Conservation (phyloP, 257 asterid species). For the Plantago elongata region DNA sequence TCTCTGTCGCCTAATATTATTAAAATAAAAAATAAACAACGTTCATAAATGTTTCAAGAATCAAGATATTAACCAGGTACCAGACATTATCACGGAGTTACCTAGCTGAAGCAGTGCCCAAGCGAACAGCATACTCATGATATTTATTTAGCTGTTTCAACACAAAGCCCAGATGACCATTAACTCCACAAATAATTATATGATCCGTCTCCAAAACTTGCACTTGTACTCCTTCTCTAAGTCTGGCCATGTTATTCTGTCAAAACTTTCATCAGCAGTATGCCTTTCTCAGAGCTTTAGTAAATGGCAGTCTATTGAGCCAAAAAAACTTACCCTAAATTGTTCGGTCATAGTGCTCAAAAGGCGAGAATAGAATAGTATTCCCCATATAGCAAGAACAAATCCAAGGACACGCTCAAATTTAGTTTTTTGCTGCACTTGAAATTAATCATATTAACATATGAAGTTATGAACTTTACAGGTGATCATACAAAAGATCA, state of each 20-base stretch:
- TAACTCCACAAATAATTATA: conserved; percentile 84
- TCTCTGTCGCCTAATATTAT: conserved; percentile 70
- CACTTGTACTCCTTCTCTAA: conserved; percentile 95
- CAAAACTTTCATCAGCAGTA: conserved; percentile 31
- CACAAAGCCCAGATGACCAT: conserved; percentile 72
- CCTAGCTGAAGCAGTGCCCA: conserved; percentile 96
- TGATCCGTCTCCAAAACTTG: conserved; percentile 93
- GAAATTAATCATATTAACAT: conserved; percentile 28
- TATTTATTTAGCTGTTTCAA: conserved; percentile 90
- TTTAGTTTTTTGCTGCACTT: conserved; percentile 93
- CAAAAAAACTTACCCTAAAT: conserved; percentile 64
- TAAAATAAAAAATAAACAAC: not conserved
- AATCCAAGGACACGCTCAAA: conserved; percentile 89
- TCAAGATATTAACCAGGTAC: no score
- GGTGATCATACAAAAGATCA: no score
- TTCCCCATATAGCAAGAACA: conserved; percentile 96
- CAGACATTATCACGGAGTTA: conserved; percentile 22
- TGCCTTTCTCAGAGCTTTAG: conserved; percentile 23
- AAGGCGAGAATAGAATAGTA: conserved; percentile 85
- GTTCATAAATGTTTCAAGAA: not conserved
- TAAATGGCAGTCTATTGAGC: conserved; percentile 19
- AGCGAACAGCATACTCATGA: conserved; percentile 85
- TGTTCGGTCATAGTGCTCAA: conserved; percentile 98
- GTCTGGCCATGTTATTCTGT: conserved; percentile 82
- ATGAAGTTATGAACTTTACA: no score